A percentile compares a stretch with the other conserved stretches of the same genome.
phyloP scores from a whole-genome alignment of 2,329 filamentous ascomycete genomes.

The Leptosphaerulina australis region DNA sequence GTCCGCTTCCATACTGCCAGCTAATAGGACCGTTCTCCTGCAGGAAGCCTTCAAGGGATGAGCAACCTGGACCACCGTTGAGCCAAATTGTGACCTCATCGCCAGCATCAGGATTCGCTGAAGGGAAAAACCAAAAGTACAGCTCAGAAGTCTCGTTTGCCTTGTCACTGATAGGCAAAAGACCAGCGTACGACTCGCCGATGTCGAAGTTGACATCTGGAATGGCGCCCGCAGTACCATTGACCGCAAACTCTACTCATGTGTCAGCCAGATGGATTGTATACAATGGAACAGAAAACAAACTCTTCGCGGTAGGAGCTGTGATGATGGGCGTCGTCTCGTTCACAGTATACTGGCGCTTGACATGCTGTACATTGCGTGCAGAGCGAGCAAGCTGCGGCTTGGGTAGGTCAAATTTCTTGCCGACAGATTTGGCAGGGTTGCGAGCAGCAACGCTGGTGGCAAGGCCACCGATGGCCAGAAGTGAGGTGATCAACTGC shows the following conservation, averaged over 20 bases:
- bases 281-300: neutral
- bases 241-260: conserved; percentile 43
- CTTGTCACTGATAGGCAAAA: conserved; percentile 60
- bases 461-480: conserved; percentile 39
- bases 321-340: conserved; percentile 37
- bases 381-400: conserved; percentile 34
- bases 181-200: conserved; percentile 53
- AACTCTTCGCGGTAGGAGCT: conserved; percentile 23
- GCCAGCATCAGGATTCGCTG: conserved; percentile 53
- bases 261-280: conserved; percentile 6
- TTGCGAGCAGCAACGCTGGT: conserved; percentile 37
- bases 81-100: conserved; percentile 61
- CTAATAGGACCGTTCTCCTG: conserved; percentile 57
- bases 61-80: conserved; percentile 54
- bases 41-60: conserved; percentile 55
- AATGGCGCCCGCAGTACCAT: conserved; percentile 47
- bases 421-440: conserved; percentile 35
- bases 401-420: conserved; percentile 36
- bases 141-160: conserved; percentile 54
- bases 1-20: conserved; percentile 53
- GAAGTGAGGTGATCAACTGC: conserved; percentile 39
- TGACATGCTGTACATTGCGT: conserved; percentile 25
- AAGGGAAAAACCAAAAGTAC: conserved; percentile 65
- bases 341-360: conserved; percentile 35
- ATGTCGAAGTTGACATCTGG: conserved; percentile 58